Evolutionary conservation across 2,329 filamentous ascomycete species (phyloP).

Genomic region (Neonectria magnoliae): DNA sequence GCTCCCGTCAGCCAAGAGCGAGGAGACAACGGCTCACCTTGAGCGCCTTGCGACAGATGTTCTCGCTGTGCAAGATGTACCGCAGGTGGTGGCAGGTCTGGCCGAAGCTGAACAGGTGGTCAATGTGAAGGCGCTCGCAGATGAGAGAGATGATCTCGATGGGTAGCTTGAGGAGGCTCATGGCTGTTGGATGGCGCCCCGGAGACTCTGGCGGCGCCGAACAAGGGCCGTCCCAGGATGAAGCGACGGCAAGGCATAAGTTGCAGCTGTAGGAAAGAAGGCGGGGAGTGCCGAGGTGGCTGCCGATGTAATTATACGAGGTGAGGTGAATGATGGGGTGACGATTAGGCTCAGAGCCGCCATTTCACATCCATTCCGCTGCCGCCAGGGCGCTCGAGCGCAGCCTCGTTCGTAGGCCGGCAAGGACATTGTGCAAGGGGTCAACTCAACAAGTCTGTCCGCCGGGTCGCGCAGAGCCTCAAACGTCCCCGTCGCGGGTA

Average conservation of each 20-base stretch:
- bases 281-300: background rate
- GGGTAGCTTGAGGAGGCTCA: constrained; percentile 58
- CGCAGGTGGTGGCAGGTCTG: constrained; percentile 62
- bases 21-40: constrained; percentile 56
- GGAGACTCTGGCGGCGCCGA: background rate
- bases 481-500: background rate
- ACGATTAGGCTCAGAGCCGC: background rate
- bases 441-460: background rate
- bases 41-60: constrained; percentile 66
- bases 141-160: constrained; percentile 73
- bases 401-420: background rate
- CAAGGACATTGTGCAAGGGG: background rate
- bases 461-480: background rate
- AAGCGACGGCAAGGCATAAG: background rate
- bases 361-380: background rate
- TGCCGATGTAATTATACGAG: background rate
- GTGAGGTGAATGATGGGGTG: no score
- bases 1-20: constrained; percentile 15
- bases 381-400: background rate
- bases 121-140: constrained; percentile 62
- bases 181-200: constrained; percentile 46
- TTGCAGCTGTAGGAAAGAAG: background rate
- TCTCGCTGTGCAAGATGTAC: constrained; percentile 61
- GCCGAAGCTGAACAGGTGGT: constrained; percentile 67
- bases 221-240: background rate